Evolutionary conservation across 2,329 filamentous ascomycete genomes (phyloP), one percentile per base, ranked within the genome.

Genomic region (Talaromyces atroroseus): DNA sequence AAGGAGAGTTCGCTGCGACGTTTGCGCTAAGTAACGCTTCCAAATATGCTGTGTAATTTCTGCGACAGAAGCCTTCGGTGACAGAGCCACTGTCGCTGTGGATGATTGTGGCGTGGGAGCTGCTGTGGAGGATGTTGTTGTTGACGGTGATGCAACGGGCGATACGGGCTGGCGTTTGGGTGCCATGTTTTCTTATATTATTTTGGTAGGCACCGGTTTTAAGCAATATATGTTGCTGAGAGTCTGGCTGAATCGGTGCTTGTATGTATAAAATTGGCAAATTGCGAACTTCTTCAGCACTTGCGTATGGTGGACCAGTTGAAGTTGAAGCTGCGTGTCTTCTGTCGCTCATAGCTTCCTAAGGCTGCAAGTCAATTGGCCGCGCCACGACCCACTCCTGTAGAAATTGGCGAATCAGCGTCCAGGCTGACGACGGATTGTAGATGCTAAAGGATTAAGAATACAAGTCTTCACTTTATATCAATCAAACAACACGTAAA

Each of bases 1-100:
- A 60, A 99, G 82, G 82, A 95, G 94, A 49, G 88, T 92, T 61
- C 92, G 85, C 80, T 96, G 92, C 48, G 92, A 86, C 46, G 94
- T 99, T 64, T 85, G 81, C 63, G 87, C 78, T 55, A 86, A 72
- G 75, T 99, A 99, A 74, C 90, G 85, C 65, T 85, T 78, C 82
- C 86, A 88, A 64, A 96, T 80, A 68, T 85, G 85, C 56, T 80
- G 65, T 45, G 86, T 77, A 62, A 95, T 88, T 66, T 86, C 78
- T 67, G 76, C 63, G 24, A 71, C 59, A 42, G 74, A 73, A 44
- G 73, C 72, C 49, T 72, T 74, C 24, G 68, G 59, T 57, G 69
- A 71, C 45, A 76, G 67, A 26, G 71, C 68, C 18, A 69, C 61
- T 38, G 69, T 64, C 61, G 66, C 67, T 36, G 70, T 67, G 45